phyloP scores from a whole-genome alignment of 2,329 filamentous ascomycete genomes.

The Harringtonia aguacate region DNA sequence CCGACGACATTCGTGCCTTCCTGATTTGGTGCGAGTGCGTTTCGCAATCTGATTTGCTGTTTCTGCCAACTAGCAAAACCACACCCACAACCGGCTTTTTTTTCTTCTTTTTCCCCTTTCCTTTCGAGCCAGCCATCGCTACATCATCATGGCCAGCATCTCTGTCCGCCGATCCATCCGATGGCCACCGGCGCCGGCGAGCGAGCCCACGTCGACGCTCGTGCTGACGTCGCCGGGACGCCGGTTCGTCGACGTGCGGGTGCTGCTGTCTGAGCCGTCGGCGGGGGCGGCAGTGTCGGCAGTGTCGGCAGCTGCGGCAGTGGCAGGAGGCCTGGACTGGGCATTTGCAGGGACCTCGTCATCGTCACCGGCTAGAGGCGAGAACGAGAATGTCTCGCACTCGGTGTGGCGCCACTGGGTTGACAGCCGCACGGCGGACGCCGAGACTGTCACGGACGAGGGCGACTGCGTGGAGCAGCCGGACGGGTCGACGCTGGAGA shows the following conservation, averaged over 20 bases:
- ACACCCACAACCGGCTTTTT: too few relatives aligned
- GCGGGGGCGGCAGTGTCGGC: conserved; percentile 4
- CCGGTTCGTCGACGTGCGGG: conserved; percentile 52
- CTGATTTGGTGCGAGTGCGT: too few relatives aligned
- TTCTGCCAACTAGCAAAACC: too few relatives aligned
- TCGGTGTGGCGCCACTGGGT: conserved; percentile 49
- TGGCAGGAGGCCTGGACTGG: conserved; percentile 43
- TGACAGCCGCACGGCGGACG: conserved; percentile 35
- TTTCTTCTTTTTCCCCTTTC: not conserved
- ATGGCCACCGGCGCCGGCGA: conserved; percentile 39
- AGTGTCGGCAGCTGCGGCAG: conserved; percentile 2
- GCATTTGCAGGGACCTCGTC: conserved; percentile 49
- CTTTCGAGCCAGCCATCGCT: not conserved
- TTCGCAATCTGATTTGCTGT: too few relatives aligned
- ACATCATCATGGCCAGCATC: conserved; percentile 36
- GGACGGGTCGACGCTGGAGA: conserved; percentile 38
- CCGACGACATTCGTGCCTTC: too few relatives aligned
- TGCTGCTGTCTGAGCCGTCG: conserved; percentile 24
- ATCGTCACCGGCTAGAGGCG: conserved; percentile 17
- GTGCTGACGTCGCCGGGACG: conserved; percentile 49
- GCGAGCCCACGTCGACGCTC: conserved; percentile 52
- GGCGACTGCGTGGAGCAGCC: conserved; percentile 41
- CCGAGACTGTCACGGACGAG: conserved; percentile 35
- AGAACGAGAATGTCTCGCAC: conserved; percentile 16
- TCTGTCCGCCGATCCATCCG: conserved; percentile 49